A percentile compares a stretch with the other conserved stretches of the same genome.
Conservation (phyloP, 83 land plant genomes). For the Diphasiastrum complanatum region DNA sequence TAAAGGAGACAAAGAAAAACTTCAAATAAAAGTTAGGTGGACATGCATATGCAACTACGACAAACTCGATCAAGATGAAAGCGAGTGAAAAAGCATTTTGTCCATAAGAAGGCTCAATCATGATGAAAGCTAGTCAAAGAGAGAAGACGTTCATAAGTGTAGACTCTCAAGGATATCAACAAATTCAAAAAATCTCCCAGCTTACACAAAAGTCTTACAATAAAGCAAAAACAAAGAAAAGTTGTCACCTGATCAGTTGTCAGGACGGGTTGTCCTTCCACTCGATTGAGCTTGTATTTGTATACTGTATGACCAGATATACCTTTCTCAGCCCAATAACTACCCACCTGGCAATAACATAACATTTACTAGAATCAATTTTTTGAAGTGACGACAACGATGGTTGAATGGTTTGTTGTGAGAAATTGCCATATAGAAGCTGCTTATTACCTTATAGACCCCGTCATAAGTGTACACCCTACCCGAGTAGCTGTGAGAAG, state of each 20-base stretch:
- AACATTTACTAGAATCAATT: not conserved
- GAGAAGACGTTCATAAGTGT: no score
- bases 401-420: not conserved
- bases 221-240: not conserved
- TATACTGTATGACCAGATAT: slow-evolving; percentile 71
- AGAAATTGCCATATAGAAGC: not conserved
- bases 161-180: no score
- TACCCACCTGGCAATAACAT: slow-evolving; percentile 44
- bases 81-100: no score
- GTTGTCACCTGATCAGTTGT: slow-evolving; percentile 76
- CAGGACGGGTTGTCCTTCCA: slow-evolving; percentile 64
- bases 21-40: no score
- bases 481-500: slow-evolving; percentile 54
- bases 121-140: no score
- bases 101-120: no score
- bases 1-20: no score
- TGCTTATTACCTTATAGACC: slow-evolving; percentile 57
- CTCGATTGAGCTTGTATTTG: slow-evolving; percentile 56
- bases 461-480: slow-evolving; percentile 96
- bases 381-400: not conserved
- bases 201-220: not conserved
- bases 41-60: no score
- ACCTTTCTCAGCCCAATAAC: slow-evolving; percentile 84
- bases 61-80: no score
- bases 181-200: not conserved